Base-by-base conservation (phyloP, 208 protist genomes). In the Leishmania amazonensis region DNA sequence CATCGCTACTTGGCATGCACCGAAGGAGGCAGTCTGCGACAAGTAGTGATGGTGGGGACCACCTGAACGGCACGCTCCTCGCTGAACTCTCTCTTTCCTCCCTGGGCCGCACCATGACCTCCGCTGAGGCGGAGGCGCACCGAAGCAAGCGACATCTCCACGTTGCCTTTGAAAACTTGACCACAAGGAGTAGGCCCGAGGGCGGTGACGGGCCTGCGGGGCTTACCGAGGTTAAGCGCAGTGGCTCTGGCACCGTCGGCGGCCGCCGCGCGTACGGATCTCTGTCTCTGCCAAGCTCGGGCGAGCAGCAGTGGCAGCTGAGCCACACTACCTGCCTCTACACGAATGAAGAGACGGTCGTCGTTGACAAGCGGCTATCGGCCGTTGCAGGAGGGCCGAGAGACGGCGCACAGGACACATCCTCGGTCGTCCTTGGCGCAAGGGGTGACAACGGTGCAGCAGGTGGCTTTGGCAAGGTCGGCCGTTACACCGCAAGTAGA, bases 101-200 rank as follows among this genome's bases (percentile, higher is more conserved):
- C 3, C 51, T 81, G 49, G 72, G 76, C 17, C 84, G 60, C 57
- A 87, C 84, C 40, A 45, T 79, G 68, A 81, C 57, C 13, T 49
- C 58, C 15, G 57, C 31, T 11, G 82, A 81, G 62, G 70, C 71
- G 5, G 68, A 70, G 72, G 64, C 78, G 47, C 76, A 68, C 40
- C 85, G 78, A 19, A 78, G 9, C 42, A 47, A 73, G 62, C 67
- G 78, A 1, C 42, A 80, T 24, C 7, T 38, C 9, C 73, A 42
- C 13, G 58, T 79, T 28, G 60, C 15, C 15, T 49, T 79, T 17
- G 54, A 28, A 24, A 60, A 71, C n/a, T 49, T 21, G 5, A 70
- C 11, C 13, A n/a, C 13, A 65, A n/a, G 73, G 72, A 76, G 64
- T 24, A 49, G 45, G 24, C 53, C 19, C 31, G 24, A 4, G 28